Evolutionary conservation across 768 basidiomycete genomes (phyloP).

Genomic region (Lentinula aciculospora): DNA sequence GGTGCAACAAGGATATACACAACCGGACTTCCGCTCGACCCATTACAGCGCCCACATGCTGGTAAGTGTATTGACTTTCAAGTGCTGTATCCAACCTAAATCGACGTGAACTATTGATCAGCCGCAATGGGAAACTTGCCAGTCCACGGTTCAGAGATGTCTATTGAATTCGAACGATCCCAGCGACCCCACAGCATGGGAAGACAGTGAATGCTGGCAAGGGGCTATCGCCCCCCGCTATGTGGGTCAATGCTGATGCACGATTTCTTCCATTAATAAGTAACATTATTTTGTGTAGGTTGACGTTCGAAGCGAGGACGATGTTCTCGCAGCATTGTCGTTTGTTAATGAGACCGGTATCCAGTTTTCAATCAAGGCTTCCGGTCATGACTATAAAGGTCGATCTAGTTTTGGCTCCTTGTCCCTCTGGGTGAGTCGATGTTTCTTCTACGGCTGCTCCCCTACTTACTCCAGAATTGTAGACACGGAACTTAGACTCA

Average conservation of each 20-base stretch:
- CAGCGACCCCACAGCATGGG: slow-evolving; percentile 12
- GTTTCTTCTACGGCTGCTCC: not conserved
- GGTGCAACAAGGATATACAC: slow-evolving; percentile 22
- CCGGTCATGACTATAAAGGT: slow-evolving; percentile 24
- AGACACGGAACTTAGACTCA: slow-evolving; percentile 8
- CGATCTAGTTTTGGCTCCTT: slow-evolving; percentile 20
- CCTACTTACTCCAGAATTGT: not conserved
- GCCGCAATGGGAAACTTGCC: slow-evolving; percentile 33
- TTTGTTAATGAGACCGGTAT: slow-evolving; percentile 18
- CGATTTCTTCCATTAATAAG: not conserved
- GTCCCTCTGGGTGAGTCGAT: slow-evolving; percentile 18
- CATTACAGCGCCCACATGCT: slow-evolving; percentile 25
- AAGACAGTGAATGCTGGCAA: slow-evolving; percentile 12
- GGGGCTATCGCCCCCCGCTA: slow-evolving; percentile 15
- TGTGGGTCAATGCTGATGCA: slow-evolving; percentile 8
- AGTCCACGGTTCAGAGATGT: slow-evolving; percentile 20
- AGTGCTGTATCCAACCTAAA: not conserved
- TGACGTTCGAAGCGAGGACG: slow-evolving; percentile 13
- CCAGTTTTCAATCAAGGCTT: slow-evolving; percentile 21
- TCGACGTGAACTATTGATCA: slow-evolving; percentile 8
- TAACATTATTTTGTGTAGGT: slow-evolving; percentile 14
- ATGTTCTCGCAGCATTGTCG: slow-evolving; percentile 16
- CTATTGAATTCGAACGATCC: slow-evolving; percentile 21
- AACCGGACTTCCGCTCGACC: slow-evolving; percentile 16
- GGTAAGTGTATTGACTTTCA: slow-evolving; percentile 11